phyloP scores from a whole-genome alignment of 495 filamentous ascomycete genomes.

The Trichoderma gamsii region DNA sequence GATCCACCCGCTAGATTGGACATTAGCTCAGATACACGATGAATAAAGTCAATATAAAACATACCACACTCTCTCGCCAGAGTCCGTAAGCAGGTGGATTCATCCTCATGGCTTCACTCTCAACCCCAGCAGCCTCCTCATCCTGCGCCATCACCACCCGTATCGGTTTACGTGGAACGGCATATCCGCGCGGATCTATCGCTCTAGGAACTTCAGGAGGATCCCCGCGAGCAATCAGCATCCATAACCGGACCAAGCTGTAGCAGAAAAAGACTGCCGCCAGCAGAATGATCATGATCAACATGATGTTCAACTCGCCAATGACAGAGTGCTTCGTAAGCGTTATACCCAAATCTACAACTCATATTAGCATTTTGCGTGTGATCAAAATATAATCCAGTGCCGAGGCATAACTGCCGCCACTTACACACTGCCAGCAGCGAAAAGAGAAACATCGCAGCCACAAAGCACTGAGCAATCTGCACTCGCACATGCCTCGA shows the following conservation, averaged over 20 bases:
- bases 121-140: slow-evolving; percentile 51
- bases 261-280: slow-evolving; percentile 76
- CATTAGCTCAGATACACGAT: slow-evolving; percentile 17
- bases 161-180: slow-evolving; percentile 56
- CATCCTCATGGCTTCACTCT: slow-evolving; percentile 46
- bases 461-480: slow-evolving; percentile 52
- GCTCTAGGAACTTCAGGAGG: slow-evolving; percentile 33
- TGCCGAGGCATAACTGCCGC: neutral
- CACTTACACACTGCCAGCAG: slow-evolving; percentile 55
- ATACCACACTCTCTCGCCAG: slow-evolving; percentile 77
- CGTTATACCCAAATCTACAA: slow-evolving; percentile 60
- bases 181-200: slow-evolving; percentile 49
- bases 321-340: slow-evolving; percentile 51
- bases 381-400: neutral
- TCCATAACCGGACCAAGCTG: slow-evolving; percentile 64
- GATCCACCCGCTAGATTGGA: slow-evolving; percentile 59
- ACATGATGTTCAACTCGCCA: slow-evolving; percentile 64
- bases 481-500: slow-evolving; percentile 48
- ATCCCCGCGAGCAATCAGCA: slow-evolving; percentile 44
- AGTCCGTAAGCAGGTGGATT: slow-evolving; percentile 84
- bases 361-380: slow-evolving; percentile 9
- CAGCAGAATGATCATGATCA: slow-evolving; percentile 68
- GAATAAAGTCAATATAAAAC: slow-evolving; percentile 27
- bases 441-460: slow-evolving; percentile 47
- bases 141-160: slow-evolving; percentile 55